Base-by-base conservation (phyloP, 805 yeast species). In the Candida orba region DNA sequence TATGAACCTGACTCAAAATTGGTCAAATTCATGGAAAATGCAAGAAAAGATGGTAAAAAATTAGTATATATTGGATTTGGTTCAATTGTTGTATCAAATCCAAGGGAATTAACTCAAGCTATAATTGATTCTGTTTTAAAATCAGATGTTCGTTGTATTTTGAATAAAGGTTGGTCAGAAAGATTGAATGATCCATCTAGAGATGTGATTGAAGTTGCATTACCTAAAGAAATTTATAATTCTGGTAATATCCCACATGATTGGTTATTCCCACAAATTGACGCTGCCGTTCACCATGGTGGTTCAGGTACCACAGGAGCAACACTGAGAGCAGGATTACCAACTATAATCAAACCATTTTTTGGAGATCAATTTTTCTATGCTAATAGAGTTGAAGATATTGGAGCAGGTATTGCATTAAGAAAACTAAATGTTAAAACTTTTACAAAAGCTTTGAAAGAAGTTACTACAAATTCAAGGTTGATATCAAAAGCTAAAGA, bases 261-360 rank as follows among this genome's bases (percentile, higher is more conserved):
- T 58, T 91, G 98, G 98, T 66, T 91, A 32, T 91, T 91, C 63
- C 84, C 91, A 0, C 79, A 77, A 48, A 69, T 91, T 36, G 96
- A 91, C 64, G 96, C 91, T 0, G 95, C 95, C 0, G 96, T 91
- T 4, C 98, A 91, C 59, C 98, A 91, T 60, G 98, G 98, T 34
- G 98, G 98, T 0, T 83, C 95, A 0, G 98, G 98, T 2, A 87
- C 97, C 0, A 91, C 97, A 0, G 98, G 98, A 8, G 96, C 96
- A 0, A 75, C 95, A 2, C 61, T 91, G 43, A 69, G 90, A 48
- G 83, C 85, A 13, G 98, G 98, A 0, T 62, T 84, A 29, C 97
- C 98, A 1, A 88, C 95, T 0, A 74, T 91, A 30, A 79, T 91
- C 53, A 91, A 90, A 60, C 98, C 98, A 2, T 91, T 91, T 57